A percentile compares a stretch with the other conserved stretches of the same genome.
These are phyloP conservation scores for Xerocomellus chrysenteron DNA, from an alignment of 768 basidiomycete genomes.

Conservation along the genomic window DNA sequence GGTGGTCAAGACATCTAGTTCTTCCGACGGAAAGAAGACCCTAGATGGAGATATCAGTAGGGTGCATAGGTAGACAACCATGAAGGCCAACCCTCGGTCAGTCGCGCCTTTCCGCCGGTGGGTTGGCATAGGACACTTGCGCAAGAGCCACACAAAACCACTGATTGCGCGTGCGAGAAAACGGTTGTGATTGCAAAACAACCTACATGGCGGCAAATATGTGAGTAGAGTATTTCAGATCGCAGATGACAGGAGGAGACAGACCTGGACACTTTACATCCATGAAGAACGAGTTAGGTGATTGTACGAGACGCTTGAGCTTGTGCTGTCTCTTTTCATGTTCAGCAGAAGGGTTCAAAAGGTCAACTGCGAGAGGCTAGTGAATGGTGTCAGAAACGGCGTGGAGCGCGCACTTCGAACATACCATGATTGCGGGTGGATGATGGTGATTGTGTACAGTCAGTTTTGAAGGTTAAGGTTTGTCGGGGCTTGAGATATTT, in stretches of 20 bases:
- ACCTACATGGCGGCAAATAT: conserved; percentile 43
- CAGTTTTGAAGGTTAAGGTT: conserved; percentile 26
- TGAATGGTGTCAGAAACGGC: conserved; percentile 5
- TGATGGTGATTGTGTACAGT: conserved; percentile 25
- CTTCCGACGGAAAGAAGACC: conserved; percentile 98
- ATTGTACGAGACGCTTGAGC: conserved; percentile 98
- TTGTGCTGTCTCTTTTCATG: conserved; percentile 91
- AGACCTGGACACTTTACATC: conserved; percentile 97
- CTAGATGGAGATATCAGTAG: conserved; percentile 41
- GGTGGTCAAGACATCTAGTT: conserved; percentile 45
- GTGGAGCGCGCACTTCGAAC: neutral
- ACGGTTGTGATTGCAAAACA: conserved; percentile 96
- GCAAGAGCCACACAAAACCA: conserved; percentile 92
- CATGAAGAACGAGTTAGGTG: conserved; percentile 99
- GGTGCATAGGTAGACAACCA: neutral
- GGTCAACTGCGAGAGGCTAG: conserved; percentile 94
- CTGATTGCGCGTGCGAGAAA: conserved; percentile 99
- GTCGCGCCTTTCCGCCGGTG: conserved; percentile 94
- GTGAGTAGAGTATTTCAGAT: neutral
- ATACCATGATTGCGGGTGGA: conserved; percentile 22
- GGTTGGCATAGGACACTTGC: conserved; percentile 95
- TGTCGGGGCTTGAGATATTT: conserved; percentile 17
- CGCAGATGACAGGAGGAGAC: conserved; percentile 26
- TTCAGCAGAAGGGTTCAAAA: conserved; percentile 92
- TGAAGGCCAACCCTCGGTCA: conserved; percentile 82